Base-by-base conservation (phyloP, 2,329 filamentous ascomycete species). In the Lachnellula subtilissima region DNA sequence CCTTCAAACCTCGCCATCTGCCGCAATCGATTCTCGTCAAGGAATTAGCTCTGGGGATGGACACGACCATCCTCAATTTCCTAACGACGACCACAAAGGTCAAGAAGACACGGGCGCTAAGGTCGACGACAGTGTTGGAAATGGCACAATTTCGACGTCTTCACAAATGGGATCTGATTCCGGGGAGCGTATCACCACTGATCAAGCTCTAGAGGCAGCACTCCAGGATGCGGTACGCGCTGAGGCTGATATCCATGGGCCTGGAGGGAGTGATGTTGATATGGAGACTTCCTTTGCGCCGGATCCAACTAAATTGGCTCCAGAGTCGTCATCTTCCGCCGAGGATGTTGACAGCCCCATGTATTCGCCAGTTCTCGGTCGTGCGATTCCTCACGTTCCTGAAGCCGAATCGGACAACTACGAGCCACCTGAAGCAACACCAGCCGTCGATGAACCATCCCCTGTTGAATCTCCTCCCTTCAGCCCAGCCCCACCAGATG, bases 361-460 rank as follows among this genome's bases (percentile, higher is more conserved):
- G 45, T 65, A 67, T 51, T 63, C 62, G 5, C 64, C 65, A 19
- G 53, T 57, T 8, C 63, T 65, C 19, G 55, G 63, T 23, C 59
- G 61, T 15, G 48, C 43, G 15, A 37, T 57, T 22, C 46, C 43
- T 28, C 23, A 52, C 4, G 36, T 50, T 23, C 17, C 47, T 47
- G 56, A 48, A 36, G 43, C 12, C 6, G 67, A 67, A 45, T 79
- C 79, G 2, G 81, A 84, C 57, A 76, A 72, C 49, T 83, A 84
- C 63, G 80, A 85, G 60, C 81, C 81, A 48, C 79, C 79, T 17
- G 77, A 76, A 53, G 73, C 72, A 4, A 64, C 64, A 14, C 54
- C 65, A 22, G 64, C 65, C 48, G 52, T 59, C 43, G 54, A 61
- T 35, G 50, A 55, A 4, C 49, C 53, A 5, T 63, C 62, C 15